phyloP scores from a whole-genome alignment of 805 yeast species.

The Lachancea lanzarotensis region DNA sequence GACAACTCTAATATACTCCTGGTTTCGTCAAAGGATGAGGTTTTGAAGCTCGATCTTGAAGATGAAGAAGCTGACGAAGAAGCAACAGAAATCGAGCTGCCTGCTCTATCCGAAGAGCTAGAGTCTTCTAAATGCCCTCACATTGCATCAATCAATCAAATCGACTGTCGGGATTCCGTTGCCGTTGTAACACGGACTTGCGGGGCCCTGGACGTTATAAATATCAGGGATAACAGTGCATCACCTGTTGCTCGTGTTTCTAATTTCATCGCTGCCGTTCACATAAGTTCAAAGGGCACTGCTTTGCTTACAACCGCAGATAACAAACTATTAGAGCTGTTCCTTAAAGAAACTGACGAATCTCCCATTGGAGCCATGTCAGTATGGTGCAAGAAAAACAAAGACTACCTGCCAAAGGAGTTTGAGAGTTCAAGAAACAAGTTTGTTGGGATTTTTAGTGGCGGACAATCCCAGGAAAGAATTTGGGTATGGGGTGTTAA shows the following conservation, averaged over 20 bases:
- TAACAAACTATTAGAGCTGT: slow-evolving; percentile 67
- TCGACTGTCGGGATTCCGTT: slow-evolving; percentile 44
- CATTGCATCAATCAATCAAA: slow-evolving; percentile 44
- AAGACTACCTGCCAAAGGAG: slow-evolving; percentile 66
- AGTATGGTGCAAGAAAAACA: slow-evolving; percentile 72
- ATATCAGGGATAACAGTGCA: slow-evolving; percentile 25
- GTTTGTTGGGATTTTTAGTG: slow-evolving; percentile 64
- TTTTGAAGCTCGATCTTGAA: slow-evolving; percentile 40
- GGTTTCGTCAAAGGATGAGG: slow-evolving; percentile 56
- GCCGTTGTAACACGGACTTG: slow-evolving; percentile 56
- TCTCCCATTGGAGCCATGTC: slow-evolving; percentile 42
- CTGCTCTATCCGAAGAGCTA: slow-evolving; percentile 33
- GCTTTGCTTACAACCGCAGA: slow-evolving; percentile 66
- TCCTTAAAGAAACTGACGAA: slow-evolving; percentile 17
- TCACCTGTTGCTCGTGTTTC: slow-evolving; percentile 52
- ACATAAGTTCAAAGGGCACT: slow-evolving; percentile 46
- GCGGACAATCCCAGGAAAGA: slow-evolving; percentile 35
- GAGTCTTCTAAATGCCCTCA: slow-evolving; percentile 38
- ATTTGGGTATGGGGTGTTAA: slow-evolving; percentile 85
- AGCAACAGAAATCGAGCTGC: slow-evolving; percentile 34
- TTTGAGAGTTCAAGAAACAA: slow-evolving; percentile 54
- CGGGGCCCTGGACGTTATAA: slow-evolving; percentile 54
- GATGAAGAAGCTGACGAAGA: slow-evolving; percentile 36
- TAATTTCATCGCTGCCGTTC: slow-evolving; percentile 52
- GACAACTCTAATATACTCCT: slow-evolving; percentile 42